Base-by-base conservation (phyloP, 1,284 basidiomycete genomes). In the Coniophora puteana region DNA sequence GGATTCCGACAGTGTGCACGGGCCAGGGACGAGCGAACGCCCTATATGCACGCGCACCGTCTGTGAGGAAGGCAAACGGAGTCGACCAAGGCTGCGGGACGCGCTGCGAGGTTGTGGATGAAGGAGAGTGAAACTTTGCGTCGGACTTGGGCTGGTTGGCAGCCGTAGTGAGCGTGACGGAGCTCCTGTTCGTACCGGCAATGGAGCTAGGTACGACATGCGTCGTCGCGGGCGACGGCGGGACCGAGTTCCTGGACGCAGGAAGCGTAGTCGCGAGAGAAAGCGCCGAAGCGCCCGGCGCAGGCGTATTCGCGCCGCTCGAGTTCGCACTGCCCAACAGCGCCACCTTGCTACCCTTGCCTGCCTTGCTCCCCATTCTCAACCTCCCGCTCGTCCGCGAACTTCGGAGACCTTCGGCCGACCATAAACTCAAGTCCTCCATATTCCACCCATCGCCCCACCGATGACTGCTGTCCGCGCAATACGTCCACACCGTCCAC, bases 371-470 rank as follows among this genome's bases (percentile, higher is more conserved):
- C 14, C n/a, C n/a, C n/a, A 6, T 18, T 18, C n/a, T 31, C 29
- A n/a, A n/a, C n/a, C n/a, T n/a, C n/a, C n/a, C n/a, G n/a, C n/a
- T n/a, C n/a, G 31, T 13, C 31, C 17, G 31, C 16, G 12, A 8
- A 8, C 14, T 14, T 10, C 26, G 26, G 10, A 35, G 8, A 23
- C 95, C 94, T 55, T 95, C 91, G 3, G 59, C 51, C 51, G 85
- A 87, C 91, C 90, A 98, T 10, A 95, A 51, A 47, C 90, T 93
- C 43, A 98, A 65, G 65, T 98, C 95, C 66, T 99, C 95, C 63
- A 91, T 82, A 60, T 98, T 94, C 94, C 94, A 99, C 3, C 83
- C 82, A 60, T 98, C 95, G 14, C 94, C 93, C 91, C 91, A 97
- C 55, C 78, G 65, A 59, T 97, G 93, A 18, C 71, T 76, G 57